Conservation (phyloP, 179 eudicot genomes). For the Spinacia oleracea region DNA sequence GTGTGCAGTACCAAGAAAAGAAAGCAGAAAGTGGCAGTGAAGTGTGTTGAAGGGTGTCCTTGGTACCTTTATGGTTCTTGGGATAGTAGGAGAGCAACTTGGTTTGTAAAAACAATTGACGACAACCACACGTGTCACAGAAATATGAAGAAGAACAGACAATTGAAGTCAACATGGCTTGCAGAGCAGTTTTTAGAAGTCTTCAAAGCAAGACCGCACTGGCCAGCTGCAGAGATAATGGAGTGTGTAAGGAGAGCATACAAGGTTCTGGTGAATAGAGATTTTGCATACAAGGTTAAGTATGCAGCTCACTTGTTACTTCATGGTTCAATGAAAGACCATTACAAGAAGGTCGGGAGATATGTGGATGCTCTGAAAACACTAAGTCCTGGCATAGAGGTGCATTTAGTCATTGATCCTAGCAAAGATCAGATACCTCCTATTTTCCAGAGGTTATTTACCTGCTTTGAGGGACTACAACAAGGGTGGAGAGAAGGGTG, state of each 20-base stretch:
- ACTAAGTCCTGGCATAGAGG: not conserved
- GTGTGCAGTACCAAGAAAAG: not conserved
- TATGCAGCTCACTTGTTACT: not conserved
- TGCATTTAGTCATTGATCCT: not conserved
- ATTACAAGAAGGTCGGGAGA: not conserved
- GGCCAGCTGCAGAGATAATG: not conserved
- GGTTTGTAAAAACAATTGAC: not conserved
- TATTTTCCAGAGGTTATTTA: not conserved
- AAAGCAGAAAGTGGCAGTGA: not conserved
- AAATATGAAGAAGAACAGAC: not conserved
- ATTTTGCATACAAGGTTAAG: conserved; percentile 2
- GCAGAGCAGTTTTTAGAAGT: conserved; percentile 3
- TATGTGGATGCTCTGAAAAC: not conserved
- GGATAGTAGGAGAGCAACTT: not conserved
- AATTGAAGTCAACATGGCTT: not conserved
- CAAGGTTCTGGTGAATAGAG: not conserved
- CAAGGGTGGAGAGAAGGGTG: not conserved
- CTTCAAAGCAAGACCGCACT: conserved; percentile 6
- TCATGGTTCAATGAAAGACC: conserved; percentile 13
- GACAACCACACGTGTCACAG: not conserved
- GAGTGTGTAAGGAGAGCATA: not conserved
- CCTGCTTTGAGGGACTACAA: not conserved
- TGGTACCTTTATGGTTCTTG: not conserved
- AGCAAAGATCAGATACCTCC: not conserved
- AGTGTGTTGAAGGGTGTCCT: not conserved